Base-by-base conservation (phyloP, 2,329 filamentous ascomycete genomes). In the Daldinia sp. region DNA sequence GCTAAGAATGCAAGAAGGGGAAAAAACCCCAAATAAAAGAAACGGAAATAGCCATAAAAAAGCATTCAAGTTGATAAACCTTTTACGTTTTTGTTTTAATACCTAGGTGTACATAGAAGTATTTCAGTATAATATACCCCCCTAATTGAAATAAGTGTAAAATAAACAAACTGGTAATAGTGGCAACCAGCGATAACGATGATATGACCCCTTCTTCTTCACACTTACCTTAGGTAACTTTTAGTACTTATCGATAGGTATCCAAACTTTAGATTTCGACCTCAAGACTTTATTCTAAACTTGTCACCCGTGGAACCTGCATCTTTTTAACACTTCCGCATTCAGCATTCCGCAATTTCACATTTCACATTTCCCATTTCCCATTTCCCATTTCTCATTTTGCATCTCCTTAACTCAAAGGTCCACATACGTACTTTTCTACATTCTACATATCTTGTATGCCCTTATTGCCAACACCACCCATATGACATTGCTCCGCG, bases 401-500 rank as follows among this genome's bases (percentile, higher is more conserved):
- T 41, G 57, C 29, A 27, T 52, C n/a, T 53, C 25, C 41, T 27
- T 19, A 45, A 45, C 21, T 45, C 39, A 45, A 27, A 25, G n/a
- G n/a, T 27, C 21, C 27, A 45, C 39, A 45, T 45, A 25, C 21
- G 39, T 45, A 45, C 39, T n/a, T n/a, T n/a, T n/a, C n/a, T n/a
- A n/a, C n/a, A n/a, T n/a, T n/a, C n/a, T n/a, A n/a, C n/a, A n/a
- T n/a, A n/a, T n/a, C n/a, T n/a, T n/a, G 27, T 27, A 45, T 45
- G 39, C 21, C 39, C 27, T 25, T 45, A 45, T 29, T 19, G 17
- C 27, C 45, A 19, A 30, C 45, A 11, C 27, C 27, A 48, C 25
- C 45, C 65, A 66, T 68, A 66, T 68, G 65, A 55, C 47, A 68
- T 68, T 66, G 25, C 39, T 61, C 61, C 56, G 35, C 35, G 37